Base-by-base conservation (phyloP, 2,329 filamentous ascomycete species). In the Endocalyx cinctus region DNA sequence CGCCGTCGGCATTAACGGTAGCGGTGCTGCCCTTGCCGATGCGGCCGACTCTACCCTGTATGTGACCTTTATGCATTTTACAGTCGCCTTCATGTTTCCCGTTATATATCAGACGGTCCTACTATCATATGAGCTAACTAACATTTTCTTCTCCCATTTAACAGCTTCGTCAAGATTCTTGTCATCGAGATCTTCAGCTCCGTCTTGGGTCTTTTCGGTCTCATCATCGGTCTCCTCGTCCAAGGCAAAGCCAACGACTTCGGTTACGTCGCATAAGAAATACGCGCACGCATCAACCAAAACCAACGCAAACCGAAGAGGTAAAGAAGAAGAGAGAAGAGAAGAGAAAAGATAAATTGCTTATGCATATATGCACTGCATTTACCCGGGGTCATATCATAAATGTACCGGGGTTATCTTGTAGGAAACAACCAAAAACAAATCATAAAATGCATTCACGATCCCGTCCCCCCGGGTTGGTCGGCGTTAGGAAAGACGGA, bases 101-200 rank as follows among this genome's bases (percentile, higher is more conserved):
- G n/a, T n/a, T n/a, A n/a, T n/a, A n/a, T n/a, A n/a, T n/a, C n/a
- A n/a, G n/a, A n/a, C n/a, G n/a, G n/a, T n/a, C n/a, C n/a, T n/a
- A n/a, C n/a, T n/a, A n/a, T n/a, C n/a, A n/a, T n/a, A n/a, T n/a
- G n/a, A n/a, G n/a, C n/a, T n/a, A n/a, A n/a, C 20, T 23, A 23
- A 23, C 20, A 23, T 8, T n/a, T 23, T 23, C n/a, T n/a, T n/a
- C n/a, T 23, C 20, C 20, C 20, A 4, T 32, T 6, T 36, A n/a
- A n/a, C n/a, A 95, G 89, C 34, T 98, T 98, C 64, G 90, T 98
- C 66, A 96, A 95, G 70, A 95, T 98, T 49, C 80, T 98, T 33
- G 90, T 98, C 49, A 94, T 98, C 55, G 94, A 98, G 66, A 98
- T 98, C 60, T 98, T 98, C 72, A 96, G 89, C 60, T 97, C 90